Evolutionary conservation across 257 asterid species (phyloP).

Genomic region (Penstemon newberryi): DNA sequence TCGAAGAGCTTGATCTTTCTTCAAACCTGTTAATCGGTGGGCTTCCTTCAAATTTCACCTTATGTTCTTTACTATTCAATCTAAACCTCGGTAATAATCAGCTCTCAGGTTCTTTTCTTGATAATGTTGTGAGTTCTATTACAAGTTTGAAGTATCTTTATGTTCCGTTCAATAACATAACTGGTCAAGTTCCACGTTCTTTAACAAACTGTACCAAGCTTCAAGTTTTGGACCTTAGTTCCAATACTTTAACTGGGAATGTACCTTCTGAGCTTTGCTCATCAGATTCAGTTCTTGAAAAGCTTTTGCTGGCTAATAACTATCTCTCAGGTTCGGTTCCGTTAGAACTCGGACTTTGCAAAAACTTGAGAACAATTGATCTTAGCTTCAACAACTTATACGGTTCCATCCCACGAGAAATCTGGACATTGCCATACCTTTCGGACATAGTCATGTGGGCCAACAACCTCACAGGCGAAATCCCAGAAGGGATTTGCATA

Average conservation of each 20-base stretch:
- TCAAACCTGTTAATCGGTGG: constrained; percentile 58
- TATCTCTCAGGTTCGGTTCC: constrained; percentile 68
- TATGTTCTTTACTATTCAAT: constrained; percentile 55
- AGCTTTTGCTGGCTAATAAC: constrained; percentile 62
- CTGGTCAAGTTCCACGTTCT: constrained; percentile 65
- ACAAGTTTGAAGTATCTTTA: constrained; percentile 50
- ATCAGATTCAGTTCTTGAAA: constrained; percentile 51
- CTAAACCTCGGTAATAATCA: constrained; percentile 72
- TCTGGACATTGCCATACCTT: constrained; percentile 73
- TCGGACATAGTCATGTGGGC: constrained; percentile 88
- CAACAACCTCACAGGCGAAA: constrained; percentile 66
- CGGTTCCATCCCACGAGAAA: constrained; percentile 61
- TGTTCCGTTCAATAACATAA: constrained; percentile 66
- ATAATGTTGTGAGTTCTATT: constrained; percentile 64
- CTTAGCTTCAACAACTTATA: constrained; percentile 73
- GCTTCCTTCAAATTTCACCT: constrained; percentile 54
- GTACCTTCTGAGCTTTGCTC: constrained; percentile 73
- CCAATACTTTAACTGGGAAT: constrained; percentile 63
- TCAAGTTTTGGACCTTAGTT: constrained; percentile 75
- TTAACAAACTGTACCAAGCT: constrained; percentile 58
- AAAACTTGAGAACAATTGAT: constrained; percentile 57
- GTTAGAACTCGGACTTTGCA: constrained; percentile 59
- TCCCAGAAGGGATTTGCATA: constrained; percentile 77
- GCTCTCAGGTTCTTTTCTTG: constrained; percentile 73
- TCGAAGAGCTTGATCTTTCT: constrained; percentile 84